These are phyloP conservation scores for Rachicladosporium sp. DNA, from an alignment of 2,329 filamentous ascomycete species.

Conservation along the genomic window DNA sequence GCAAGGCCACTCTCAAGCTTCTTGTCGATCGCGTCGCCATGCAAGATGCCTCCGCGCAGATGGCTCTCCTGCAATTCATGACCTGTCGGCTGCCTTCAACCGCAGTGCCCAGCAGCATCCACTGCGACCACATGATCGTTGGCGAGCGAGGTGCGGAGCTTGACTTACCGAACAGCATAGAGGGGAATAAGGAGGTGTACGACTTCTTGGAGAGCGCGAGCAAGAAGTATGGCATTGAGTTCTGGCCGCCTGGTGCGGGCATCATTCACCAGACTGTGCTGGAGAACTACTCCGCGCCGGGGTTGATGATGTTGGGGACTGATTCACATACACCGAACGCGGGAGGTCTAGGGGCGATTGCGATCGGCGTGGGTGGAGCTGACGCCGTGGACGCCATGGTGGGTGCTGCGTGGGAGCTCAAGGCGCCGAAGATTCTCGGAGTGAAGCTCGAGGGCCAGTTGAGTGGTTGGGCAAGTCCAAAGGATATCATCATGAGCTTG, in stretches of 20 bases:
- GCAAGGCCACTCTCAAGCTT: slow-evolving; percentile 85
- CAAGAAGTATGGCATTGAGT: slow-evolving; percentile 86
- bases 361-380: slow-evolving; percentile 92
- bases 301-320: slow-evolving; percentile 96
- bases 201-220: slow-evolving; percentile 90
- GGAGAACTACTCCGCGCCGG: slow-evolving; percentile 95
- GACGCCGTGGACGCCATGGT: slow-evolving; percentile 95
- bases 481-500: slow-evolving; percentile 86
- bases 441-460: slow-evolving; percentile 74
- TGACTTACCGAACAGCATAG: slow-evolving; percentile 74
- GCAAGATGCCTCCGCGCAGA: slow-evolving; percentile 97
- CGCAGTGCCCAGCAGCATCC: slow-evolving; percentile 90
- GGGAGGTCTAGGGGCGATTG: slow-evolving; percentile 84
- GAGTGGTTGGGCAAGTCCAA: slow-evolving; percentile 82
- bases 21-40: slow-evolving; percentile 96
- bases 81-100: slow-evolving; percentile 80
- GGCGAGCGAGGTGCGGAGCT: slow-evolving; percentile 79
- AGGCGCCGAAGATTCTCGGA: slow-evolving; percentile 81
- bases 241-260: slow-evolving; percentile 86
- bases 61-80: slow-evolving; percentile 98
- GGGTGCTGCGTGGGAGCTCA: slow-evolving; percentile 93
- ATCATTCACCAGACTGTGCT: slow-evolving; percentile 97
- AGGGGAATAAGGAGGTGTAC: slow-evolving; percentile 92
- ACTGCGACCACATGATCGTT: slow-evolving; percentile 98
- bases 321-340: slow-evolving; percentile 96